These are phyloP conservation scores for Capsicum pubescens DNA, from an alignment of 257 asterid genomes.

Conservation along the genomic window DNA sequence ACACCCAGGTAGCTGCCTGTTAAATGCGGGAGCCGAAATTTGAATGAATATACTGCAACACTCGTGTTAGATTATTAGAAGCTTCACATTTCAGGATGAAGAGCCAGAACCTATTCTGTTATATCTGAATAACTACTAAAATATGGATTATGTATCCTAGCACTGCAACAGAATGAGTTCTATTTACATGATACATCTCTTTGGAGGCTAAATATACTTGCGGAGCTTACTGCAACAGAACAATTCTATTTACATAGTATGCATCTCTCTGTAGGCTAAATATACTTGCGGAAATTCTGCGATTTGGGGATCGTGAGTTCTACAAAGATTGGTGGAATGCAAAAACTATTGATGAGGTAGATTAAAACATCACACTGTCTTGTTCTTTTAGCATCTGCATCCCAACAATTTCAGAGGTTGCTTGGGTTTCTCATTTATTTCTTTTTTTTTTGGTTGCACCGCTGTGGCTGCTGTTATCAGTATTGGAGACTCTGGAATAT, in stretches of 20 bases:
- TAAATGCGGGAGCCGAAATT: background rate
- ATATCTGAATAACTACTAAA: background rate
- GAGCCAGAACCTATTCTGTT: background rate
- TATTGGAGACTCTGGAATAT: slow-evolving; percentile 99
- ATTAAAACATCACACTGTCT: background rate
- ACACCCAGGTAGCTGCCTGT: background rate
- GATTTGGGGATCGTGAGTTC: slow-evolving; percentile 98
- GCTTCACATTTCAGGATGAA: background rate
- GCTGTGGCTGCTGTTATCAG: slow-evolving; percentile 57
- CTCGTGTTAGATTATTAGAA: background rate
- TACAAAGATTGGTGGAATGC: slow-evolving; percentile 99
- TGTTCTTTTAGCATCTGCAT: background rate
- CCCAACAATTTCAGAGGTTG: slow-evolving; percentile 12
- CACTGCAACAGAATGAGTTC: slow-evolving; percentile 33
- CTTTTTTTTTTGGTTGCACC: slow-evolving; percentile 34
- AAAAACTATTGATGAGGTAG: slow-evolving; percentile 93
- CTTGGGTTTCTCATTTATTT: slow-evolving; percentile 28
- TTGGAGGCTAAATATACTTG: slow-evolving; percentile 30
- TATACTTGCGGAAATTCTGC: slow-evolving; percentile 90
- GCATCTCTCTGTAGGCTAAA: slow-evolving; percentile 76
- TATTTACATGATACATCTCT: slow-evolving; percentile 33
- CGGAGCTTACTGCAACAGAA: slow-evolving; percentile 34
- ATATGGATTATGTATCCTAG: slow-evolving; percentile 18
- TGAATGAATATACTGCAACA: background rate
- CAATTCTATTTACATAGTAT: background rate